Evolutionary conservation across 2,329 filamentous ascomycete genomes (phyloP).

Genomic region (Botrytis pseudocinerea): DNA sequence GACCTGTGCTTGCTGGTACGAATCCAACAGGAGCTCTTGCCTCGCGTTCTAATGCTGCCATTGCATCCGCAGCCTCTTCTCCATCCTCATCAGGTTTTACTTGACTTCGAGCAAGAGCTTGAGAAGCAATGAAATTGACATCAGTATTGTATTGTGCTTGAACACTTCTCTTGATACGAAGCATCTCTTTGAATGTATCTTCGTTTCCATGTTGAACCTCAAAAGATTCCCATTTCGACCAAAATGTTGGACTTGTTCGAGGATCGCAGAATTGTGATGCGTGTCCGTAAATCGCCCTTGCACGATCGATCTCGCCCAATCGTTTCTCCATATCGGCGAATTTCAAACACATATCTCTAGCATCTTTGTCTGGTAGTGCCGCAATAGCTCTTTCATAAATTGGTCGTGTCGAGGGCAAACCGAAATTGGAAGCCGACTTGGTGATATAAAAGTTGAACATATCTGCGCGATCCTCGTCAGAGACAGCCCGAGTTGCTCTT

Average conservation of each 20-base stretch:
- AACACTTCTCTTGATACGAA: constrained; percentile 94
- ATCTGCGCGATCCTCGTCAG: constrained; percentile 89
- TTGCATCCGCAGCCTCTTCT: constrained; percentile 67
- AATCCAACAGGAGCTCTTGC: constrained; percentile 88
- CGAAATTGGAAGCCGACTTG: constrained; percentile 97
- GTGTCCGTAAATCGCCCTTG: constrained; percentile 92
- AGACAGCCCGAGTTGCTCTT: constrained; percentile 88
- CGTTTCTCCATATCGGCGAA: constrained; percentile 96
- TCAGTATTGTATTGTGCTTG: constrained; percentile 99
- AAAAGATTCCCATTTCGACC: constrained; percentile 96
- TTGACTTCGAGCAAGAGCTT: constrained; percentile 83
- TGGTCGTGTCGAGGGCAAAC: constrained; percentile 86
- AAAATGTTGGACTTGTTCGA: constrained; percentile 84
- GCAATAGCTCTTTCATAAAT: constrained; percentile 97
- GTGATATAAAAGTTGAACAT: constrained; percentile 99
- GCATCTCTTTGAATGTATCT: constrained; percentile 99
- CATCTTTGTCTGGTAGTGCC: constrained; percentile 88
- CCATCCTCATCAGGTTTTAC: constrained; percentile 49
- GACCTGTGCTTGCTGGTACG: constrained; percentile 78
- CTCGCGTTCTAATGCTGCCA: constrained; percentile 85
- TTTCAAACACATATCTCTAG: constrained; percentile 97
- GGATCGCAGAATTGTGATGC: constrained; percentile 97
- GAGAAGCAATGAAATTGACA: constrained; percentile 96
- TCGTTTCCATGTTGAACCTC: constrained; percentile 98
- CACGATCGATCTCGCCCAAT: constrained; percentile 90